Percentiles rank a stretch among this genome's conserved stretches.
Conservation (phyloP, 441 rosid genomes). For the Corymbia citriodora region DNA sequence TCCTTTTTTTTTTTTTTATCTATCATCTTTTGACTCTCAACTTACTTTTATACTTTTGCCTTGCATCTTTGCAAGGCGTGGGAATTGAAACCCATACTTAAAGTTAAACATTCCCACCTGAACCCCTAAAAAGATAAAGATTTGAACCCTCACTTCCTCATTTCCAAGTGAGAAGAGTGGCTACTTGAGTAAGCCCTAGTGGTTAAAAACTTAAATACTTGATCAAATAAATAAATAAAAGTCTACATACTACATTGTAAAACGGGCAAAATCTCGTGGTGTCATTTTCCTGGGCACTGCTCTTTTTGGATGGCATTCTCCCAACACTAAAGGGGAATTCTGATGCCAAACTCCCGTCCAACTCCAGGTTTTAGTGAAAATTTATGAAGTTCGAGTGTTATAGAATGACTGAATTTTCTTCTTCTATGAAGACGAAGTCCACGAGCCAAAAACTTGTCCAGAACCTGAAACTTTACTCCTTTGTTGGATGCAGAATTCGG, state of each 20-base stretch:
- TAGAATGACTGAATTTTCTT: background rate
- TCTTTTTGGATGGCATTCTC: background rate
- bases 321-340: background rate
- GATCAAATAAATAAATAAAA: background rate
- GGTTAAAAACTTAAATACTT: background rate
- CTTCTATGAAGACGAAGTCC: background rate
- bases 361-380: background rate
- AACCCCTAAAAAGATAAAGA: no score
- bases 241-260: background rate
- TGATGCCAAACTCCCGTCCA: background rate
- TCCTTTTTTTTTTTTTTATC: no score
- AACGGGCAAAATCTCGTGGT: no score
- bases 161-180: no score
- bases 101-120: no score
- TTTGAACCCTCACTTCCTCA: no score
- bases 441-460: background rate
- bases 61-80: no score
- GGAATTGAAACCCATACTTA: no score
- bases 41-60: no score
- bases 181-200: no score
- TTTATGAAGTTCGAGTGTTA: background rate
- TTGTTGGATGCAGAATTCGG: constrained; percentile 37
- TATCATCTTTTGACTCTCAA: no score
- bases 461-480: constrained; percentile 36
- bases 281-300: background rate